Base-by-base conservation (phyloP, 2,329 filamentous ascomycete species). In the Aspergillus neoniger region DNA sequence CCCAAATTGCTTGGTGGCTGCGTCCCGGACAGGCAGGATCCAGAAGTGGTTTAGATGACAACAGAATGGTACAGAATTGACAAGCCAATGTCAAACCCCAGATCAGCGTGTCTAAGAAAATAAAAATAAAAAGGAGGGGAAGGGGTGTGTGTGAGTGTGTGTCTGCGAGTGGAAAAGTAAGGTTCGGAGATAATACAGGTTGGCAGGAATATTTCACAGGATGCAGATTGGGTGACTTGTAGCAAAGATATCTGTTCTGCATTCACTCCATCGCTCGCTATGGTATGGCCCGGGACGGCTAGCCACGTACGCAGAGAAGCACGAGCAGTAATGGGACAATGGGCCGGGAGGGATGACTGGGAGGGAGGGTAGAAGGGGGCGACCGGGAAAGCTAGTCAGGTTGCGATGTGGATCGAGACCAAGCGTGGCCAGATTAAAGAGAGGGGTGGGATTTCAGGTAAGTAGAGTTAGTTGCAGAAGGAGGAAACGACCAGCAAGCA, bases 231-330 rank as follows among this genome's bases (percentile, higher is more conserved):
- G 64, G 65, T 58, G 63, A 63, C 54, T 59, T 62, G 59, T 55
- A 47, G 62, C 58, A 60, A 67, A 66, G 63, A 67, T 65, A 66
- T 64, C 59, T 61, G 57, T 63, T 48, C 48, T 38, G 56, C 57
- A 56, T 52, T 59, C 63, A 63, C 59, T 44, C 39, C 54, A 63
- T 64, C 57, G 43, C 58, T 64, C 57, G 44, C 58, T 52, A 60
- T 67, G 64, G 68, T 65, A 70, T 70, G 64, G 55, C 64, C 64
- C 65, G 66, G 60, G 55, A 59, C 30, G 41, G 48, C 53, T 60
- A 66, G 69, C 67, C 69, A 72, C 68, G 68, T 67, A 67, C 58
- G 62, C 64, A 62, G 48, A 62, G 48, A 17, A 61, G 58, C 52
- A 64, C 58, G 62, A 59, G 59, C 41, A 50, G 39, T 50, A 36